A percentile compares a stretch with the other conserved stretches of the same genome.
Evolutionary conservation across 2,329 filamentous ascomycete genomes (phyloP).

Genomic region (Exophiala sp.): DNA sequence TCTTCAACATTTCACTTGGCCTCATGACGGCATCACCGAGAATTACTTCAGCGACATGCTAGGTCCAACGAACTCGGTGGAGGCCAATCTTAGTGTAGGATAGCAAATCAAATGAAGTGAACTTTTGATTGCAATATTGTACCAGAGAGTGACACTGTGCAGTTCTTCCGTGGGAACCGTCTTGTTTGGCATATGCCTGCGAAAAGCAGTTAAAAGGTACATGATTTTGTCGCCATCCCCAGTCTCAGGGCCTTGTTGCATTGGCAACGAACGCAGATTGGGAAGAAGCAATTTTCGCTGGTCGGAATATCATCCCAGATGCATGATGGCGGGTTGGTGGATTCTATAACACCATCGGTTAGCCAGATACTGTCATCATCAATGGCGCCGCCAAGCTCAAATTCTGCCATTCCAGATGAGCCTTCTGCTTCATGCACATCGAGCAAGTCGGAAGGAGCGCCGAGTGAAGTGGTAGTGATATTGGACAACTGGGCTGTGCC

Average conservation of each 20-base stretch:
- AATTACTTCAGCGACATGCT: slow-evolving; percentile 1
- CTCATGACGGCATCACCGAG: background rate
- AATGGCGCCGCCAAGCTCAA: background rate
- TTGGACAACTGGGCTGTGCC: background rate
- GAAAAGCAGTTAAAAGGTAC: too few relatives aligned
- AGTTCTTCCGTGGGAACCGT: too few relatives aligned
- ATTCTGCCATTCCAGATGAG: background rate
- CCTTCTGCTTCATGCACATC: background rate
- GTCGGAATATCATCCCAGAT: too few relatives aligned
- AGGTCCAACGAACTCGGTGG: background rate
- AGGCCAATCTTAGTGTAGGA: too few relatives aligned
- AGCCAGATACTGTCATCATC: background rate
- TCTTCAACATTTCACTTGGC: background rate
- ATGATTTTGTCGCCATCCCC: too few relatives aligned
- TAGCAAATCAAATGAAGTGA: too few relatives aligned
- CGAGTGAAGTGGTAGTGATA: background rate
- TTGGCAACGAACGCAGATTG: too few relatives aligned
- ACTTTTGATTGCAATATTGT: background rate
- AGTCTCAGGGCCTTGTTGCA: too few relatives aligned
- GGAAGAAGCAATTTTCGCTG: too few relatives aligned
- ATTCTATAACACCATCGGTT: background rate
- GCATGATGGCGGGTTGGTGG: too few relatives aligned
- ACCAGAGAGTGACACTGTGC: too few relatives aligned
- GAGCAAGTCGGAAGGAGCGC: background rate
- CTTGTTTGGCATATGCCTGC: too few relatives aligned